Base-by-base conservation (phyloP, 1,284 basidiomycete genomes). In the Ganoderma multipileum region DNA sequence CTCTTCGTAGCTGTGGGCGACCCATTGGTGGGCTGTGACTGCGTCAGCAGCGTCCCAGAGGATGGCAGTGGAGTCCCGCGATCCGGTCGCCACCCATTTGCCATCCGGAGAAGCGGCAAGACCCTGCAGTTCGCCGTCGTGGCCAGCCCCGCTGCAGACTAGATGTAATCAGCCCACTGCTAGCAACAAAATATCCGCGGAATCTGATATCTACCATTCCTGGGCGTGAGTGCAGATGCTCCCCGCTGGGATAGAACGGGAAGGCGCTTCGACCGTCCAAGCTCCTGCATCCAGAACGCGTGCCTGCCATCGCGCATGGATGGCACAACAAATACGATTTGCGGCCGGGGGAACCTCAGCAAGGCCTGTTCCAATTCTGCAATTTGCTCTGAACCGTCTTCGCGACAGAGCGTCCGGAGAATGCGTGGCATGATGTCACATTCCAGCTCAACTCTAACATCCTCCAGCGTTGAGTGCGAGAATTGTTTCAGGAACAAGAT, bases 51-150 rank as follows among this genome's bases (percentile, higher is more conserved):
- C 26, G 57, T 69, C 63, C 71, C 65, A 73, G 30, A 74, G 47
- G 14, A 67, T 63, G 41, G 71, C 64, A 5, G 69, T 69, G 5
- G 54, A 42, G 64, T 74, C 70, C 5, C 66, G 61, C 2, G 75
- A 73, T n/a, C 70, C 75, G 12, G 71, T 74, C 2, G 68, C 72
- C 28, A 74, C 11, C 41, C 54, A 61, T 28, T 26, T 63, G 47
- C 73, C 69, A 52, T 76, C 71, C 12, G 71, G 71, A 0, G 74
- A 75, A 58, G 68, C 71, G 1, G 70, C 64, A 7, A 74, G 60
- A 5, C 71, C 52, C 2, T 30, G 65, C 12, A 74, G 65, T 0
- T n/a, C n/a, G 8, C 61, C 59, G 0, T 23, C 57, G 41, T 76
- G 72, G 39, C 55, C 33, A 8, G 28, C 52, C 16, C 26, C 33